These are phyloP conservation scores for Rhodotorula kratochvilovae DNA, from an alignment of 768 basidiomycete genomes.

Conservation along the genomic window DNA sequence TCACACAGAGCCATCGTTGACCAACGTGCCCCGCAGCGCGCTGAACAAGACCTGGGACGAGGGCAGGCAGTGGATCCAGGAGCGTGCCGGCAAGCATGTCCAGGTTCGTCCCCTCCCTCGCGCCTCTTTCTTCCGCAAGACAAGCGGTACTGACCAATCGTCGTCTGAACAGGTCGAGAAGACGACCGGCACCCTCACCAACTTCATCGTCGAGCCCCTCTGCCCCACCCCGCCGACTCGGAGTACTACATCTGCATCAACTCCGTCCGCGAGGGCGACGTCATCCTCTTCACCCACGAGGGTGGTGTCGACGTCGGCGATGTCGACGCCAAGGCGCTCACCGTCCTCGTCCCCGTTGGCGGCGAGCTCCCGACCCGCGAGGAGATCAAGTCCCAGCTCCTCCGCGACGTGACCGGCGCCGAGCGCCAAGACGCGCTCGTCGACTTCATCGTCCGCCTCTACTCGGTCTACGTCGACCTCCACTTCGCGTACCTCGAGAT, in stretches of 20 bases:
- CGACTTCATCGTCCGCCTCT: conserved; percentile 90
- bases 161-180: conserved; percentile 63
- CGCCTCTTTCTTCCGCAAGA: conserved; percentile 4
- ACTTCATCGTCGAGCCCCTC: conserved; percentile 99
- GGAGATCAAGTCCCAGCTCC: conserved; percentile 66
- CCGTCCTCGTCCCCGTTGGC: conserved; percentile 72
- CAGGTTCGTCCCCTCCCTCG: conserved; percentile 56
- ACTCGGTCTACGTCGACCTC: conserved; percentile 95
- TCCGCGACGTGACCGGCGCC: conserved; percentile 71
- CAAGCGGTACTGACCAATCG: not conserved
- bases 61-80: conserved; percentile 78
- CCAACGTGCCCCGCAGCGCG: conserved; percentile 46
- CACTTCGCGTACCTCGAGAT: conserved; percentile 99
- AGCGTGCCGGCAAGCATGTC: conserved; percentile 85
- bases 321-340: conserved; percentile 93
- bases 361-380: conserved; percentile 77
- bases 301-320: conserved; percentile 98
- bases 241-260: conserved; percentile 99
- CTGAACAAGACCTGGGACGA: conserved; percentile 90
- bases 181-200: conserved; percentile 89
- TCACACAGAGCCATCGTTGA: not conserved
- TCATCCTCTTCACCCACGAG: conserved; percentile 97
- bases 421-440: conserved; percentile 82
- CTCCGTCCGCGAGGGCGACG: conserved; percentile 87
- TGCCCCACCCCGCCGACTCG: conserved; percentile 82